A percentile compares a stretch with the other conserved stretches of the same genome.
Evolutionary conservation across 495 filamentous ascomycete genomes (phyloP).

Genomic region (Hypoxylon cercidicola): DNA sequence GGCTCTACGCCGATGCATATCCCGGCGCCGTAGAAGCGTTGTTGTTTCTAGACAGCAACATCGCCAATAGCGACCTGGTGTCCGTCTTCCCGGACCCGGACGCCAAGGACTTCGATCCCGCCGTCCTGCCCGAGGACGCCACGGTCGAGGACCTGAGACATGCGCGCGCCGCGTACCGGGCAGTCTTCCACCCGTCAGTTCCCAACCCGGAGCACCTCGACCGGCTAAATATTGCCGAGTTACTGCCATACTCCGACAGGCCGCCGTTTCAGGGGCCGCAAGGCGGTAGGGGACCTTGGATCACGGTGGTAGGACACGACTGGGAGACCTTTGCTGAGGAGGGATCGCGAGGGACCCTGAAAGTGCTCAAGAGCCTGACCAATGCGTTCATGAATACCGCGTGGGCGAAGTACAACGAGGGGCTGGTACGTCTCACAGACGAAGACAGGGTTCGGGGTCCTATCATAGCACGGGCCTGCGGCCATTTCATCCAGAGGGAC

Average conservation of each 20-base stretch:
- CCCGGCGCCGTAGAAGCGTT: slow-evolving; percentile 58
- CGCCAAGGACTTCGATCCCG: slow-evolving; percentile 56
- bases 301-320: slow-evolving; percentile 71
- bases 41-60: slow-evolving; percentile 70
- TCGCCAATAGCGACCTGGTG: slow-evolving; percentile 69
- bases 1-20: slow-evolving; percentile 63
- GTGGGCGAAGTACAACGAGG: slow-evolving; percentile 68
- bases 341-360: slow-evolving; percentile 50
- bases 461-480: slow-evolving; percentile 63
- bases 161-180: slow-evolving; percentile 51
- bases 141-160: slow-evolving; percentile 58
- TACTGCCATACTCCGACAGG: slow-evolving; percentile 62
- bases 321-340: slow-evolving; percentile 66
- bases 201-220: slow-evolving; percentile 67
- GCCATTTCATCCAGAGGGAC: slow-evolving; percentile 72
- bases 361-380: slow-evolving; percentile 54
- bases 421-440: slow-evolving; percentile 59
- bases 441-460: slow-evolving; percentile 54
- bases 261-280: slow-evolving; percentile 56
- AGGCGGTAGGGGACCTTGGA: slow-evolving; percentile 50
- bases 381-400: slow-evolving; percentile 64
- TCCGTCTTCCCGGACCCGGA: slow-evolving; percentile 71
- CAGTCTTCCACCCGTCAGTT: slow-evolving; percentile 63
- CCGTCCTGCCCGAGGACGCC: slow-evolving; percentile 54
- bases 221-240: slow-evolving; percentile 55